Conservation (phyloP, 2,329 filamentous ascomycete species). For the Cephalotrichum gorgonifer region DNA sequence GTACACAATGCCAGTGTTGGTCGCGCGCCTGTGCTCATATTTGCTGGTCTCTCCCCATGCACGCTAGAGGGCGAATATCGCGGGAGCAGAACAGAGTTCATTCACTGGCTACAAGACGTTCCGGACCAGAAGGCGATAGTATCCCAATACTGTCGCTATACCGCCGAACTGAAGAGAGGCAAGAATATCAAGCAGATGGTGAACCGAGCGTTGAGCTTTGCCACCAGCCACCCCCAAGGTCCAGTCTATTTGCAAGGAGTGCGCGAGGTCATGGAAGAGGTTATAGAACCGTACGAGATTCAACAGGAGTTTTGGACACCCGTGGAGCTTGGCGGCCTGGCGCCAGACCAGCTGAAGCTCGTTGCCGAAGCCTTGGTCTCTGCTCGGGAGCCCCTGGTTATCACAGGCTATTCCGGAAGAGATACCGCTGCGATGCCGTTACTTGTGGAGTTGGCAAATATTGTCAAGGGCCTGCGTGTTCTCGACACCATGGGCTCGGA, state of each 20-base stretch:
- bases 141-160: constrained; percentile 68
- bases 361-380: constrained; percentile 32
- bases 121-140: constrained; percentile 67
- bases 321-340: constrained; percentile 53
- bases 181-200: constrained; percentile 77
- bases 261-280: constrained; percentile 63
- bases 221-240: constrained; percentile 59
- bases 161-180: constrained; percentile 67
- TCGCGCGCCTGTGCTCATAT: constrained; percentile 64
- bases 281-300: constrained; percentile 55
- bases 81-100: constrained; percentile 71
- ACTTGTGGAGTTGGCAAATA: constrained; percentile 57
- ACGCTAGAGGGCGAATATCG: constrained; percentile 69
- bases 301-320: constrained; percentile 63
- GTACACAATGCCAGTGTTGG: constrained; percentile 72
- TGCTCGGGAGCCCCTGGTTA: constrained; percentile 40
- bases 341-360: constrained; percentile 37
- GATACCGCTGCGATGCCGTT: constrained; percentile 53
- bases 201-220: constrained; percentile 67
- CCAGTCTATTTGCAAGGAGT: constrained; percentile 67
- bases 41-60: constrained; percentile 67
- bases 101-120: constrained; percentile 77
- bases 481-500: constrained; percentile 57
- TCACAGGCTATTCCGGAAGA: constrained; percentile 62
- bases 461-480: constrained; percentile 58